phyloP scores from a whole-genome alignment of 768 basidiomycete species.

The Mycena latifolia region DNA sequence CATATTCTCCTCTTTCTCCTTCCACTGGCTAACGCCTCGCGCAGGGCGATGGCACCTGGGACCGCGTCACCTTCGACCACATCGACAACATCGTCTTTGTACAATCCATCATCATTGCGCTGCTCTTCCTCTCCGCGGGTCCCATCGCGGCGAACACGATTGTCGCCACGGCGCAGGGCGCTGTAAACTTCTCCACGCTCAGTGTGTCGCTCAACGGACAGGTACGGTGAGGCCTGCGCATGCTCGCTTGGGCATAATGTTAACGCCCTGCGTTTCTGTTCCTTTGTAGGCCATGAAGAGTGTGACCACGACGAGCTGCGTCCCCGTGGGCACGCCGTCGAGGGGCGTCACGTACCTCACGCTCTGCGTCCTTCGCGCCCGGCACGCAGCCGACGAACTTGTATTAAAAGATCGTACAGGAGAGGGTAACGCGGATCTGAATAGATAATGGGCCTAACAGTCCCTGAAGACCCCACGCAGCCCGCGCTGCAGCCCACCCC shows the following conservation, averaged over 20 bases:
- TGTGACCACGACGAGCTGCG: constrained; percentile 50
- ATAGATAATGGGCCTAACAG: no score
- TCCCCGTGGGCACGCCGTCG: constrained; percentile 60
- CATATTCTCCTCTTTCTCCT: neutral
- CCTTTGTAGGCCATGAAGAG: constrained; percentile 51
- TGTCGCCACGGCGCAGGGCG: constrained; percentile 62
- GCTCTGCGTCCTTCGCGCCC: constrained; percentile 51
- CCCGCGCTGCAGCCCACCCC: no score
- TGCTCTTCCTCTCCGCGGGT: constrained; percentile 65
- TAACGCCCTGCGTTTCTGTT: no score
- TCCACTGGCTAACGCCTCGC: neutral
- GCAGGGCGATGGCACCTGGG: constrained; percentile 59
- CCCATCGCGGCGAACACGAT: constrained; percentile 61
- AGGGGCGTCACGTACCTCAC: constrained; percentile 63
- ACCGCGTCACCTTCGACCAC: constrained; percentile 64
- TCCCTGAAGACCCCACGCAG: no score
- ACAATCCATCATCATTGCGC: constrained; percentile 57
- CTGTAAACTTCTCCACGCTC: constrained; percentile 55
- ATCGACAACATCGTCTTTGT: constrained; percentile 62
- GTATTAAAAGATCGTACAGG: no score
- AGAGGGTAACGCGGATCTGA: no score
- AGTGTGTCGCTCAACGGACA: constrained; percentile 53
- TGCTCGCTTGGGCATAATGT: neutral
- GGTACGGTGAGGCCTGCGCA: constrained; percentile 40
- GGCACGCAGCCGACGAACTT: no score